Conservation (phyloP, 2,329 filamentous ascomycete genomes). For the Metarhizium robertsii region DNA sequence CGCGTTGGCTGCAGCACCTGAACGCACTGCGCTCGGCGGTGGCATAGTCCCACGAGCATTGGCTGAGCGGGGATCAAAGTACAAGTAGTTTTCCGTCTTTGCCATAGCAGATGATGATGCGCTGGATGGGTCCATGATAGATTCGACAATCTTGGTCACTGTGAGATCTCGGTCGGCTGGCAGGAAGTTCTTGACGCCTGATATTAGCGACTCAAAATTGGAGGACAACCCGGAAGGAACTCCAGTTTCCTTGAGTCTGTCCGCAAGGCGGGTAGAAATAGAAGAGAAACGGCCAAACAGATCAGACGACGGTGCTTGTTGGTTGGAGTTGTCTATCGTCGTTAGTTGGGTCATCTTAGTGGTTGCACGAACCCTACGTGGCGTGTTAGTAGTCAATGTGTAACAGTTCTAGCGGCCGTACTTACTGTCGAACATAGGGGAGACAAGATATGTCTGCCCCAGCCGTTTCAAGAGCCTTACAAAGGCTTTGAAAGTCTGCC, state of each 20-base stretch:
- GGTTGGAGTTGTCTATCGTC: constrained; percentile 61
- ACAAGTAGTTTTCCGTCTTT: constrained; percentile 93
- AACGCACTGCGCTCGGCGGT: constrained; percentile 55
- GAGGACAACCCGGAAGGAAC: constrained; percentile 59
- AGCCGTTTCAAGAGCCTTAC: constrained; percentile 67
- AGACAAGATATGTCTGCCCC: constrained; percentile 71
- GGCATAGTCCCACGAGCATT: constrained; percentile 91
- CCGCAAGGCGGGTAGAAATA: constrained; percentile 83
- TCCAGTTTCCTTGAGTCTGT: constrained; percentile 83
- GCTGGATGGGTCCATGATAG: constrained; percentile 89
- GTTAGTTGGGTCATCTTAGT: constrained; percentile 98
- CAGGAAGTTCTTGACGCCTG: constrained; percentile 96
- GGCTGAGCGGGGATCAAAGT: constrained; percentile 90
- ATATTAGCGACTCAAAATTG: constrained; percentile 91
- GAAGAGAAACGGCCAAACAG: constrained; percentile 90
- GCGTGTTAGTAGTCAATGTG: constrained; percentile 18
- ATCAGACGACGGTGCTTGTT: constrained; percentile 56
- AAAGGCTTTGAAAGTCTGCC: constrained; percentile 75
- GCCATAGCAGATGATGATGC: constrained; percentile 87
- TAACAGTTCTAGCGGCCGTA: constrained; percentile 9
- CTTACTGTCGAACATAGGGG: constrained; percentile 77
- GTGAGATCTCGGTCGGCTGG: constrained; percentile 92
- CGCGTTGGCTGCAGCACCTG: constrained; percentile 29
- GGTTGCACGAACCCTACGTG: constrained; percentile 68
- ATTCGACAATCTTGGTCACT: constrained; percentile 95